Conservation (phyloP, 495 filamentous ascomycete genomes). For the Penicillium steckii region DNA sequence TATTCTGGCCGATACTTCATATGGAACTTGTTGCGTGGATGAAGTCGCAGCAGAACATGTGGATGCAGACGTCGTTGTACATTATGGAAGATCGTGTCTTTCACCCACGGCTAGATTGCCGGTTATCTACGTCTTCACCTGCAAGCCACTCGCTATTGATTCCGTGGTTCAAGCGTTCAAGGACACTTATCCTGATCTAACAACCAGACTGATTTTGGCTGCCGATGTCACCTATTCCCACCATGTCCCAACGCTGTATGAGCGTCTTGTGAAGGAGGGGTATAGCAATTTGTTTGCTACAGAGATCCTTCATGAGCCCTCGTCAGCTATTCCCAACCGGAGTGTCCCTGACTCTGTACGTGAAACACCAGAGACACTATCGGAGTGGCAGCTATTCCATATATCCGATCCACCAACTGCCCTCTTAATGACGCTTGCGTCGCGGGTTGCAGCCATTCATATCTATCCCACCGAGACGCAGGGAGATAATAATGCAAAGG, state of each 20-base stretch:
- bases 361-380: constrained; percentile 51
- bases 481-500: constrained; percentile 27
- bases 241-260: constrained; percentile 58
- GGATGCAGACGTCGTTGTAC: constrained; percentile 85
- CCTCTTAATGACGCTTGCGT: constrained; percentile 82
- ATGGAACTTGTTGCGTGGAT: constrained; percentile 95
- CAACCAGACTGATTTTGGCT: constrained; percentile 72
- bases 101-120: constrained; percentile 87
- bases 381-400: constrained; percentile 81
- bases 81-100: constrained; percentile 91
- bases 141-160: constrained; percentile 58
- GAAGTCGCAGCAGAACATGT: constrained; percentile 96
- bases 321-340: constrained; percentile 83
- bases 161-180: constrained; percentile 62
- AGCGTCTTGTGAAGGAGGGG: constrained; percentile 53
- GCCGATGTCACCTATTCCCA: constrained; percentile 84
- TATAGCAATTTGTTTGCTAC: constrained; percentile 71
- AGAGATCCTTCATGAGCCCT: constrained; percentile 72
- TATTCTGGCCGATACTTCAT: constrained; percentile 94
- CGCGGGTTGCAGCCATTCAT: constrained; percentile 72
- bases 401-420: constrained; percentile 81
- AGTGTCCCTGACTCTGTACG: constrained; percentile 52
- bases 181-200: constrained; percentile 60
- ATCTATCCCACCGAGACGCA: constrained; percentile 65
- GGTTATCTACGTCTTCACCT: constrained; percentile 90